Base-by-base conservation (phyloP, 2,329 filamentous ascomycete species). In the Paecilomyces formosus region DNA sequence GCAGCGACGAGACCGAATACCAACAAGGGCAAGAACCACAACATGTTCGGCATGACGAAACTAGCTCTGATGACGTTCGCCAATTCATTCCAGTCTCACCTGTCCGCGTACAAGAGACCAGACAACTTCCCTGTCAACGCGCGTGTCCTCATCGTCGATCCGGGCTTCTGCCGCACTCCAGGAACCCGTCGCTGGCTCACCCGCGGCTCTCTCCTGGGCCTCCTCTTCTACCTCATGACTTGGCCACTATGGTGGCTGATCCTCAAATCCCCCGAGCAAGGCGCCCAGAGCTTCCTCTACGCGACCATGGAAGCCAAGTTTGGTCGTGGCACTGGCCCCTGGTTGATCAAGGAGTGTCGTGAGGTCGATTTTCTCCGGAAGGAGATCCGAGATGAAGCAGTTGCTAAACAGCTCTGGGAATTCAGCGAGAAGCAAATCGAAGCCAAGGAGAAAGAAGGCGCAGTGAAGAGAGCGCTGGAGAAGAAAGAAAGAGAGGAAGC, bases 1-100 rank as follows among this genome's bases (percentile, higher is more conserved):
- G 57, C 79, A 31, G 58, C 13, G 64, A 63, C n/a, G 57, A 66
- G 12, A 54, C 54, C 33, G 18, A 54, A 54, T 50, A 55, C 45
- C 22, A 31, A 26, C 54, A 55, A 21, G 54, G 35, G 28, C 58
- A 26, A 50, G 57, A 63, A n/a, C 59, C 33, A 56, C 26, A 63
- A 63, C 53, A 18, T 90, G 79, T 88, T 68, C 78, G 83, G 75
- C 85, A 82, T 78, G 82, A 88, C 80, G 79, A 79, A 83, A 69
- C 71, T 97, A 28, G 91, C 94, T 0, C 80, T 97, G 53, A 95
- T 93, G 81, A 85, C 89, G 15, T 97, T 99, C 70, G 92, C 90
- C 0, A 84, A 88, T 54, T 89, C 93, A 8, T 96, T 93, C 72
- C 93, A 97, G 76, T 94, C 96, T 72, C 93, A 97, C 71, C 81